phyloP scores from a whole-genome alignment of 108 stramenopile genomes.

The Cylindrotheca closterium region DNA sequence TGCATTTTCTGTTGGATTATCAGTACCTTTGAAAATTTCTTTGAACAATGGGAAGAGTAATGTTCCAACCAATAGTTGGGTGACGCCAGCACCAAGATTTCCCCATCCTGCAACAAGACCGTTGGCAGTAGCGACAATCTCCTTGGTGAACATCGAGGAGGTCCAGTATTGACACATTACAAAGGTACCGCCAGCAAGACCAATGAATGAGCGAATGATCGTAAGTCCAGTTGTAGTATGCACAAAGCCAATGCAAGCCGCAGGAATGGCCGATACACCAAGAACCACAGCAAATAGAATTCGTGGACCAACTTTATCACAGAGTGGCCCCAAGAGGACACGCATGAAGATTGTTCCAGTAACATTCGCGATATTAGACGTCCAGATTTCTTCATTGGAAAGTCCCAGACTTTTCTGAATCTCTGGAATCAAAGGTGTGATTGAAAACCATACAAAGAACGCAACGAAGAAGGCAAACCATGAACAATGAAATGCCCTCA shows the following conservation, averaged over 20 bases:
- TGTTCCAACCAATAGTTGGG: slow-evolving; percentile 68
- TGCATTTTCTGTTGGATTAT: slow-evolving; percentile 22
- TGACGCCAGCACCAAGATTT: slow-evolving; percentile 81
- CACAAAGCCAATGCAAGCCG: slow-evolving; percentile 54
- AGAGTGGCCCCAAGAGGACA: slow-evolving; percentile 71
- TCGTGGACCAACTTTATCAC: slow-evolving; percentile 75
- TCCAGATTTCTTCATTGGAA: slow-evolving; percentile 63
- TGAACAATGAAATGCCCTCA: slow-evolving; percentile 79
- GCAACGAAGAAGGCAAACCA: slow-evolving; percentile 78
- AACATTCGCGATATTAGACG: slow-evolving; percentile 66
- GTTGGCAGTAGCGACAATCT: slow-evolving; percentile 83
- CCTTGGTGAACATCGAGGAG: slow-evolving; percentile 68
- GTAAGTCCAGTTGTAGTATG: slow-evolving; percentile 54
- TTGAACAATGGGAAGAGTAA: slow-evolving; percentile 70
- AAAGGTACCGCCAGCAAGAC: slow-evolving; percentile 52
- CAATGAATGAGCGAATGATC: slow-evolving; percentile 59
- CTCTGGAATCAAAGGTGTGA: slow-evolving; percentile 62
- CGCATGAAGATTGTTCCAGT: slow-evolving; percentile 69
- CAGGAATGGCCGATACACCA: slow-evolving; percentile 74
- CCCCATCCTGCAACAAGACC: slow-evolving; percentile 86
- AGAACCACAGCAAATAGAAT: slow-evolving; percentile 50
- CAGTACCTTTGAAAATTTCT: slow-evolving; percentile 28
- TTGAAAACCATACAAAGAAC: slow-evolving; percentile 86
- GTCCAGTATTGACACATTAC: slow-evolving; percentile 87
- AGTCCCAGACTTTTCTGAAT: slow-evolving; percentile 54